phyloP scores from a whole-genome alignment of 2,329 filamentous ascomycete species.

The Neurospora sp. region DNA sequence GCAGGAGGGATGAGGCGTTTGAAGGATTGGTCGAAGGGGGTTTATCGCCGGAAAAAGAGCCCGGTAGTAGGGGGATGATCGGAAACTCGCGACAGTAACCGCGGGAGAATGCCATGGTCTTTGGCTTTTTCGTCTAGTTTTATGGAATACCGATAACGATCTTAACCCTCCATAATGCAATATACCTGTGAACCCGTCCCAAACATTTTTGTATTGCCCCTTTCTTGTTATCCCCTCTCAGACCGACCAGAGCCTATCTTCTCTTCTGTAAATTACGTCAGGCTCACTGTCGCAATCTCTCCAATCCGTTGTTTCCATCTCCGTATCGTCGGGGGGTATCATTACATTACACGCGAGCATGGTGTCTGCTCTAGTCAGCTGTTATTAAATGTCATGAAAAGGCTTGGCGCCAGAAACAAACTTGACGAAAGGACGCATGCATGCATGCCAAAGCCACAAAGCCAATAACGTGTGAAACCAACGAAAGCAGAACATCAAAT shows the following conservation, averaged over 20 bases:
- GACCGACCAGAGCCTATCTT: background rate
- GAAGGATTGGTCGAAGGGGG: slow-evolving; percentile 58
- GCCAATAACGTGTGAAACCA: background rate
- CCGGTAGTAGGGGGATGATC: slow-evolving; percentile 6
- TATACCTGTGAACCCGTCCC: background rate
- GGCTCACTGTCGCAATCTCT: slow-evolving; percentile 9
- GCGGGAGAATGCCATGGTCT: background rate
- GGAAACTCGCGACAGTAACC: background rate
- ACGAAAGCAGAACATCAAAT: background rate
- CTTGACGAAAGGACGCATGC: background rate
- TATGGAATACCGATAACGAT: background rate
- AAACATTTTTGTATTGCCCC: background rate
- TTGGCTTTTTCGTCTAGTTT: background rate
- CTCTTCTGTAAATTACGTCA: slow-evolving; percentile 1
- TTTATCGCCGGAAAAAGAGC: slow-evolving; percentile 36
- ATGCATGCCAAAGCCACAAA: background rate
- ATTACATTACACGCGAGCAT: slow-evolving; percentile 10
- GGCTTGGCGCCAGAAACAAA: background rate
- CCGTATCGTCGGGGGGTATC: slow-evolving; percentile 1
- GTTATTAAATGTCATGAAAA: slow-evolving; percentile 4
- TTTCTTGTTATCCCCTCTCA: background rate
- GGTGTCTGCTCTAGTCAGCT: slow-evolving; percentile 7
- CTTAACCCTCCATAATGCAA: background rate
- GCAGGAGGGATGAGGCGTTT: slow-evolving; percentile 62
- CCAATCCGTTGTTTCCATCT: slow-evolving; percentile 1